phyloP scores from a whole-genome alignment of 371 early-diverging fungal species.

The Rhizomucor miehei region DNA sequence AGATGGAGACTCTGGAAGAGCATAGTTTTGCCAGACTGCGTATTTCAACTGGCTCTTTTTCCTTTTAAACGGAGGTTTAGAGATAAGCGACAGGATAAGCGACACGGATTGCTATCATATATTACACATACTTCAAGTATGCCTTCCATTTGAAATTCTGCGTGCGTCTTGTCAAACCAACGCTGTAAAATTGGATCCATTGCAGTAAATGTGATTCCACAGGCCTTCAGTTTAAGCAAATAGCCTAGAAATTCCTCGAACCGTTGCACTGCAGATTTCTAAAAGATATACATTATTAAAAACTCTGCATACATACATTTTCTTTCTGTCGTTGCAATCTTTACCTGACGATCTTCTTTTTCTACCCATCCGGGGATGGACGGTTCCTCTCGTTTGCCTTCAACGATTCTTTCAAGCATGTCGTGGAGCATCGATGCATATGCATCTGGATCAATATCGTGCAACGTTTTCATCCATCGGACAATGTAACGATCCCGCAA shows the following conservation, averaged over 20 bases:
- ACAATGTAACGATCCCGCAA: constrained; percentile 39
- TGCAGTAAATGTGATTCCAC: constrained; percentile 36
- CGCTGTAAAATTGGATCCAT: constrained; percentile 38
- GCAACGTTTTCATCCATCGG: constrained; percentile 36
- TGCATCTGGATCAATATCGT: constrained; percentile 31
- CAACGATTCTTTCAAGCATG: constrained; percentile 31
- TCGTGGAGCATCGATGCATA: constrained; percentile 33
- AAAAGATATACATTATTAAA: not conserved
- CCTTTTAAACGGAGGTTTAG: constrained; percentile 10
- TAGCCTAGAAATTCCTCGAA: constrained; percentile 39
- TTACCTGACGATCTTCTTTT: constrained; percentile 25
- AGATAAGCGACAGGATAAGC: too few relatives aligned
- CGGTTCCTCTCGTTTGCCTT: constrained; percentile 27
- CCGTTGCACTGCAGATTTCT: constrained; percentile 30
- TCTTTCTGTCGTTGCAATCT: not conserved
- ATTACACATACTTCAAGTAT: constrained; percentile 24
- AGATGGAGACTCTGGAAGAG: constrained; percentile 11
- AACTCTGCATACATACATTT: not conserved
- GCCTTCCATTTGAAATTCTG: constrained; percentile 25
- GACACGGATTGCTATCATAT: too few relatives aligned
- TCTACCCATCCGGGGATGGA: constrained; percentile 23
- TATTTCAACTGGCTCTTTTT: constrained; percentile 29
- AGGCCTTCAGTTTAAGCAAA: constrained; percentile 40
- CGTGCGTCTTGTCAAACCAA: constrained; percentile 38
- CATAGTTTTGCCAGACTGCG: constrained; percentile 31